Conservation (phyloP, 352 stramenopile genomes). For the Phytophthora pisi region DNA sequence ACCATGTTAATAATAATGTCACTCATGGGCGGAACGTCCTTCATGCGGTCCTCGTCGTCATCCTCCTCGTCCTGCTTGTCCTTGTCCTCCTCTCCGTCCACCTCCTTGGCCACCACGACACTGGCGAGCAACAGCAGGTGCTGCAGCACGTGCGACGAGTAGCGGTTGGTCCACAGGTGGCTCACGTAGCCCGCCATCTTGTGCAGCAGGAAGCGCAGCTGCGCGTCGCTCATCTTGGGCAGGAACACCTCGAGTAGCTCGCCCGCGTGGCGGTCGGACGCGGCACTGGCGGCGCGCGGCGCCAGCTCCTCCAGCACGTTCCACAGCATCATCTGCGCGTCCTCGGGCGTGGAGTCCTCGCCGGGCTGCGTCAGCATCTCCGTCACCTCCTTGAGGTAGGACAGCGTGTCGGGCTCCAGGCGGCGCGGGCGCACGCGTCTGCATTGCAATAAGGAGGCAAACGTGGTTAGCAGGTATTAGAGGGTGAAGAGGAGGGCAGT, state of each 20-base stretch:
- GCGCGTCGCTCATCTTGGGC: constrained; percentile 70
- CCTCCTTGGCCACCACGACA: constrained; percentile 50
- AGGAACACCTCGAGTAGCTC: constrained; percentile 75
- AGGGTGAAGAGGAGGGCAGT: no score
- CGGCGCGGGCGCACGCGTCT: constrained; percentile 77
- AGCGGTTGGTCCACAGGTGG: constrained; percentile 87
- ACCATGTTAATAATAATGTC: constrained; percentile 78
- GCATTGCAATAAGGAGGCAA: background rate
- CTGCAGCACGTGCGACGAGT: constrained; percentile 88
- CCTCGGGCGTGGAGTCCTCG: constrained; percentile 65
- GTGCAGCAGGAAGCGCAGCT: constrained; percentile 77
- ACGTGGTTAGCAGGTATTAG: background rate
- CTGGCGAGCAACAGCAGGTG: constrained; percentile 69
- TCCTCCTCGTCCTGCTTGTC: constrained; percentile 34
- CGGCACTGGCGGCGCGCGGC: constrained; percentile 70
- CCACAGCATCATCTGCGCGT: constrained; percentile 70
- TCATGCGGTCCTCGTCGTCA: constrained; percentile 64
- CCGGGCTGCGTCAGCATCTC: constrained; percentile 65
- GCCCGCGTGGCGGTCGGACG: constrained; percentile 77
- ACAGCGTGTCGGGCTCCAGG: constrained; percentile 77
- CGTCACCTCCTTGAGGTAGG: constrained; percentile 86
- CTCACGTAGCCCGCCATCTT: constrained; percentile 85
- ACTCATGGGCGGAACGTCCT: constrained; percentile 67
- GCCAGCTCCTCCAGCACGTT: constrained; percentile 85
- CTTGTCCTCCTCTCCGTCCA: constrained; percentile 36